Base-by-base conservation (phyloP, 345 rosid species). In the Mangifera indica region DNA sequence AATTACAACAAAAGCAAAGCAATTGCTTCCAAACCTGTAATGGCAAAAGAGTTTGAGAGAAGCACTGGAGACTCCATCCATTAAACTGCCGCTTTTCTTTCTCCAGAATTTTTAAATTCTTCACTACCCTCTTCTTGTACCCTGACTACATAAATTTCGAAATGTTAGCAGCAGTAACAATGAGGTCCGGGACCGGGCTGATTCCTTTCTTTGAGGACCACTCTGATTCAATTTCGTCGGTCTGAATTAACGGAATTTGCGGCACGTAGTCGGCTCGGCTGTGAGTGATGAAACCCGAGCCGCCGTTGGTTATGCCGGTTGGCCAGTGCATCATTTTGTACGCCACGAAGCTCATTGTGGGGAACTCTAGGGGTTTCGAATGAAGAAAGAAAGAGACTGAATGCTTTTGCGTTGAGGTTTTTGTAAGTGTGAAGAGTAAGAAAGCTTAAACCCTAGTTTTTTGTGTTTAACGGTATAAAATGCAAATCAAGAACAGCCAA, bases 261-360 rank as follows among this genome's bases (percentile, higher is more conserved):
- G 81, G 79, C 26, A 80, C 76, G 71, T 77, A 79, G 74, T 90
- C 98, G 64, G 88, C 84, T 74, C 85, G 81, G 68, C 84, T 84
- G 78, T 91, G 97, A 8, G 97, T 89, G 82, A 95, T 58, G 81
- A 78, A 92, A 67, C 97, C 98, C 71, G 99, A 88, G 20, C 85
- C 92, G 71, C 97, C 91, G 82, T 77, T 84, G 79, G 88, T 92
- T 71, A 95, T 83, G 73, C 92, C 92, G 66, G 98, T 92, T 1
- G 98, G 96, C 88, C 88, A 88, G 85, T 90, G 99, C 98, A 95
- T 89, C 96, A 91, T 87, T 70, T 95, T 95, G 84, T 80, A 95
- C 54, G 97, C 97, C 45, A 97, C 99, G 89, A 71, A 95, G 84
- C 99, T 95, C 98, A 95, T 92, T 74, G 76, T 40, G 22, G 40